Percentiles rank a stretch among this genome's conserved stretches.
Conservation (phyloP, 495 filamentous ascomycete genomes). For the Penicillium coffeae region DNA sequence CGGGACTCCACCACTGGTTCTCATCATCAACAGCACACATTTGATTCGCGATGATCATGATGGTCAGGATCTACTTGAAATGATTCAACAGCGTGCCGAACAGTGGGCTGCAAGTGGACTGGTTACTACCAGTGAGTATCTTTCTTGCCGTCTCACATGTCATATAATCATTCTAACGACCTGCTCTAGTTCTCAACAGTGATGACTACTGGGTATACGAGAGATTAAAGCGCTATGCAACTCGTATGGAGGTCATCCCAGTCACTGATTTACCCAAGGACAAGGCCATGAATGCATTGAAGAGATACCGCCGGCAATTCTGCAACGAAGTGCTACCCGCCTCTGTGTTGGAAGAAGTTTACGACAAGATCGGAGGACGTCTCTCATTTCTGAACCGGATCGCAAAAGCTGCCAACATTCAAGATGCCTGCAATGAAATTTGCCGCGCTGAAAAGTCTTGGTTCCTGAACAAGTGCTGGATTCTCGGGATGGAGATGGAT, state of each 20-base stretch:
- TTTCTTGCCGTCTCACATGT: neutral
- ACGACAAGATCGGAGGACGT: constrained; percentile 79
- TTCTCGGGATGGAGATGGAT: constrained; percentile 89
- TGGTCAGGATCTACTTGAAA: constrained; percentile 84
- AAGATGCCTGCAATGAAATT: constrained; percentile 73
- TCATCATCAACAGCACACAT: constrained; percentile 91
- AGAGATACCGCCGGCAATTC: constrained; percentile 69
- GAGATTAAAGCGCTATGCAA: constrained; percentile 81
- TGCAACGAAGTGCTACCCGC: constrained; percentile 51
- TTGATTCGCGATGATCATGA: constrained; percentile 86
- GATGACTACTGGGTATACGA: constrained; percentile 99
- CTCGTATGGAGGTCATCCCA: constrained; percentile 85
- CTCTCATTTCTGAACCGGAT: constrained; percentile 82
- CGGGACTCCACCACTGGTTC: constrained; percentile 62
- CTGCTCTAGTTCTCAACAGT: constrained; percentile 68
- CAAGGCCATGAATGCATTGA: constrained; percentile 70
- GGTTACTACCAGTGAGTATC: constrained; percentile 61
- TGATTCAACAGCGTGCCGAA: constrained; percentile 93
- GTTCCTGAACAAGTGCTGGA: constrained; percentile 94
- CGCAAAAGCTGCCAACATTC: constrained; percentile 74
- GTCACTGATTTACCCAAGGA: constrained; percentile 75
- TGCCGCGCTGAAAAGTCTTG: constrained; percentile 81
- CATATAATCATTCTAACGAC: neutral
- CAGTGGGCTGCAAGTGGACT: constrained; percentile 89
- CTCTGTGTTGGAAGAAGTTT: constrained; percentile 67